These are phyloP conservation scores for Rhizopus delemar DNA, from an alignment of 371 early-diverging fungal genomes.

Conservation along the genomic window DNA sequence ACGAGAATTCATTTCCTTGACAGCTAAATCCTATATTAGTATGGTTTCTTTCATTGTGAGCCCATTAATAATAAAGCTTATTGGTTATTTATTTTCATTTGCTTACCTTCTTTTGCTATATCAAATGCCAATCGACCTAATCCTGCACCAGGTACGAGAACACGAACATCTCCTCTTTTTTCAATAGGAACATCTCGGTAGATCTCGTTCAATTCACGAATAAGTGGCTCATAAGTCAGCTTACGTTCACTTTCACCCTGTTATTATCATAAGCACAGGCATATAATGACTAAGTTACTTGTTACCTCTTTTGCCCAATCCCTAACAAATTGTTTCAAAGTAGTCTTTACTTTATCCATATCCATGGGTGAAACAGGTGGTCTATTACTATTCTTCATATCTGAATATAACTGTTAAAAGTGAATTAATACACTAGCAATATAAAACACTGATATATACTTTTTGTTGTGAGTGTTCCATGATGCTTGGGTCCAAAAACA, in stretches of 20 bases:
- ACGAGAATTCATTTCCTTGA: conserved; percentile 86
- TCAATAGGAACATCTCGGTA: conserved; percentile 49
- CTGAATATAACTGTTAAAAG: conserved; percentile 2
- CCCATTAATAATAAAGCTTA: neutral
- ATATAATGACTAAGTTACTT: neutral
- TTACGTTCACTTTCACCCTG: conserved; percentile 80
- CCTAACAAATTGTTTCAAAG: conserved; percentile 88
- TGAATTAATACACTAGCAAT: neutral
- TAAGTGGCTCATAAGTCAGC: conserved; percentile 77
- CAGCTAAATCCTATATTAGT: conserved; percentile 71
- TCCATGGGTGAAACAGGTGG: conserved; percentile 68
- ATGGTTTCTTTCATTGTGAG: neutral
- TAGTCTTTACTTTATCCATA: conserved; percentile 87
- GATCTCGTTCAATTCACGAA: conserved; percentile 65
- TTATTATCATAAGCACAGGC: neutral
- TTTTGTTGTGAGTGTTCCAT: conserved; percentile 3
- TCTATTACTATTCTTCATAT: conserved; percentile 14
- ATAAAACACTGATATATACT: neutral
- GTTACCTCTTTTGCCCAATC: conserved; percentile 75
- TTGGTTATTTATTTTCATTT: neutral
- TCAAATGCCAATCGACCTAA: conserved; percentile 88
- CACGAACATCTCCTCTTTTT: conserved; percentile 59
- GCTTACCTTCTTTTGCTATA: conserved; percentile 66
- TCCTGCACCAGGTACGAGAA: conserved; percentile 91
- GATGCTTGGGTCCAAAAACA: conserved; percentile 46